Percentiles rank a stretch among this genome's conserved stretches.
These are phyloP conservation scores for Asclepias syriaca DNA, from an alignment of 257 asterid genomes.

Conservation along the genomic window DNA sequence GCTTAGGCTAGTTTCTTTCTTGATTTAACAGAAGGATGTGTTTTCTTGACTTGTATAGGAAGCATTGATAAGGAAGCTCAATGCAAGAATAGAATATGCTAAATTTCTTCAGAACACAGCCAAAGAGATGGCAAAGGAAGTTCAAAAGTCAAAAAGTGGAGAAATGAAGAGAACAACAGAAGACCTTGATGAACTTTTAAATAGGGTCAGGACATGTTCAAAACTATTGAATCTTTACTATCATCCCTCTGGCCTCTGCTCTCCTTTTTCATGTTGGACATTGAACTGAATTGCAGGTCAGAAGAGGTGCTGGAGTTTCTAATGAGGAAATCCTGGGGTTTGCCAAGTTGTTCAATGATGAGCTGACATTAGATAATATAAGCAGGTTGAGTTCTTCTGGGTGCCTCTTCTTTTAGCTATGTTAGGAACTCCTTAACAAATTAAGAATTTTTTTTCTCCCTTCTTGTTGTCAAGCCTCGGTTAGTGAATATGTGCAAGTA, in stretches of 20 bases:
- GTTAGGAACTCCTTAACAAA: background rate
- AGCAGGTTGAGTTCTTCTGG: constrained; percentile 55
- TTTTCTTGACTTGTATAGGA: too few relatives aligned
- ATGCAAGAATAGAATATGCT: too few relatives aligned
- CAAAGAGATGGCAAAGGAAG: constrained; percentile 88
- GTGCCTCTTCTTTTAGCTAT: constrained; percentile 11
- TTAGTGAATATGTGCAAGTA: constrained; percentile 93
- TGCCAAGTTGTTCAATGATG: constrained; percentile 94
- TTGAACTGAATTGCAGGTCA: constrained; percentile 46
- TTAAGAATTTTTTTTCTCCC: background rate
- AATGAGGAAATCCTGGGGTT: constrained; percentile 85
- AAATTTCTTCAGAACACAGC: constrained; percentile 85
- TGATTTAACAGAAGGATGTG: too few relatives aligned
- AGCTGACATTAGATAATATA: constrained; percentile 84
- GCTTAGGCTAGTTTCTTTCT: too few relatives aligned
- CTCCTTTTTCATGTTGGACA: constrained; percentile 6
- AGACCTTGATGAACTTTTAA: constrained; percentile 80
- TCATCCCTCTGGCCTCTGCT: constrained; percentile 12
- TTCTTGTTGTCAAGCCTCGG: constrained; percentile 59
- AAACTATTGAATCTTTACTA: background rate
- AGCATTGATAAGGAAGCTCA: too few relatives aligned
- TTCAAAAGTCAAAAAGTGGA: constrained; percentile 75
- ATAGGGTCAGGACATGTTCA: constrained; percentile 40
- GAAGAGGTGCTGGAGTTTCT: constrained; percentile 77
- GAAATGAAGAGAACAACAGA: constrained; percentile 79